Base-by-base conservation (phyloP, 2,329 filamentous ascomycete genomes). In the Stachybotrys elegans region DNA sequence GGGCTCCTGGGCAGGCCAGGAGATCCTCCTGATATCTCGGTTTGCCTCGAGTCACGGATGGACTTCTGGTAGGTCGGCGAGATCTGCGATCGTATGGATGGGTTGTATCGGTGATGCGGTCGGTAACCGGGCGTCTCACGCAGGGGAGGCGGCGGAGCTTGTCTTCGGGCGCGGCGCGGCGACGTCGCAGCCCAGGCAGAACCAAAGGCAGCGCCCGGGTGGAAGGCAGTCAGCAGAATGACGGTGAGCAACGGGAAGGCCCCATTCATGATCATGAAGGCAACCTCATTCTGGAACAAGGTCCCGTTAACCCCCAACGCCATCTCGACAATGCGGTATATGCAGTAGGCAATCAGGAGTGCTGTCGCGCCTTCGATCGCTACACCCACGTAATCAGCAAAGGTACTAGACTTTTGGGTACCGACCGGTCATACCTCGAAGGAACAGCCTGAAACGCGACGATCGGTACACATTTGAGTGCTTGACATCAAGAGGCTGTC, bases 401-500 rank as follows among this genome's bases (percentile, higher is more conserved):
- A 9, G 34, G 8, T n/a, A n/a, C n/a, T n/a, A n/a, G n/a, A 8
- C 25, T 29, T 8, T 29, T 29, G 25, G 25, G 14, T 29, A 29
- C 9, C 25, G 14, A 14, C 9, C 25, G 25, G 8, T 29, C 66
- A 48, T 64, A 78, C 75, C 63, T 42, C 69, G 51, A 4, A 76
- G 56, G 34, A 73, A 74, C 4, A 57, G 55, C 42, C 60, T 70
- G 51, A 76, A 78, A 6, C 57, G 56, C 0, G 54, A 44, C 2
- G 71, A 71, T 8, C 58, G 59, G 49, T 75, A 75, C 14, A 74
- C 53, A 3, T 54, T 48, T 1, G 63, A 58, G 45, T 67, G 66
- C 13, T 57, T 66, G 5, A 59, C 54, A 47, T 75, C 68, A 8
- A 71, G 57, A 13, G 56, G 51, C 22, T 66, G 61, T 25, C 59